These are phyloP conservation scores for Ananas comosus DNA, from an alignment of 176 grass and related monocot species.

Conservation along the genomic window DNA sequence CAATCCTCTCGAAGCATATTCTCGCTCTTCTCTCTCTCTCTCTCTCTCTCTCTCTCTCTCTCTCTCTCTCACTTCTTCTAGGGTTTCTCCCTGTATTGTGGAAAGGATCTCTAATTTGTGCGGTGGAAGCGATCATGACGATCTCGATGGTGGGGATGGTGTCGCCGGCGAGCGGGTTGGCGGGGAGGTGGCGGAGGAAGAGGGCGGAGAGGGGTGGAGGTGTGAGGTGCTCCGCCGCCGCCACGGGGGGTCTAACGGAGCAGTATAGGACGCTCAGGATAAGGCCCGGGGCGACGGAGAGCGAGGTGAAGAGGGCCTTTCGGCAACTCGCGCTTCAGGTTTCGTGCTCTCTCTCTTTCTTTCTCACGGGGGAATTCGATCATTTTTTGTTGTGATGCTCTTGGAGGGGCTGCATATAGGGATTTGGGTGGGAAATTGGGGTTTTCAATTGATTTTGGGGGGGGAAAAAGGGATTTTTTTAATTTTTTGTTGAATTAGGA, in stretches of 20 bases:
- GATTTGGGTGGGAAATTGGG: too few species aligned
- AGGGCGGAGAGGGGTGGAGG: too few species aligned
- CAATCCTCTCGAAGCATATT: too few species aligned
- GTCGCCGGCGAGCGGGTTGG: slow-evolving; percentile 3
- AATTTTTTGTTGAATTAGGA: too few species aligned
- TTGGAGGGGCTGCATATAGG: neutral
- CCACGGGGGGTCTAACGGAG: slow-evolving; percentile 2
- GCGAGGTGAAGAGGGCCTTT: slow-evolving; percentile 38
- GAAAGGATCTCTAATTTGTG: too few species aligned
- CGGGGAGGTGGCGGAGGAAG: neutral
- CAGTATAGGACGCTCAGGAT: slow-evolving; percentile 31
- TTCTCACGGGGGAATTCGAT: neutral
- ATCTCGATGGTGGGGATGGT: slow-evolving; percentile 17
- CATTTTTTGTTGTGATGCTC: neutral
- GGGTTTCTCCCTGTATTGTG: too few species aligned
- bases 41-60: too few species aligned
- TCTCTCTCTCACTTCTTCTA: too few species aligned
- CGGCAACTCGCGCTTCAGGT: slow-evolving; percentile 39
- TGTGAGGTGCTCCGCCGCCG: slow-evolving; percentile 24
- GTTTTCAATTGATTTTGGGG: too few species aligned
- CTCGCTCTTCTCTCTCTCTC: too few species aligned
- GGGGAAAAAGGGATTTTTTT: too few species aligned
- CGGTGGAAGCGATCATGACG: slow-evolving; percentile 3
- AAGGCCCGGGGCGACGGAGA: slow-evolving; percentile 30
- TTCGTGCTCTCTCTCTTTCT: neutral